Percentiles rank a stretch among this genome's conserved stretches.
These are phyloP conservation scores for Apiotrichum brassicae DNA, from an alignment of 1,284 basidiomycete species.

Conservation along the genomic window DNA sequence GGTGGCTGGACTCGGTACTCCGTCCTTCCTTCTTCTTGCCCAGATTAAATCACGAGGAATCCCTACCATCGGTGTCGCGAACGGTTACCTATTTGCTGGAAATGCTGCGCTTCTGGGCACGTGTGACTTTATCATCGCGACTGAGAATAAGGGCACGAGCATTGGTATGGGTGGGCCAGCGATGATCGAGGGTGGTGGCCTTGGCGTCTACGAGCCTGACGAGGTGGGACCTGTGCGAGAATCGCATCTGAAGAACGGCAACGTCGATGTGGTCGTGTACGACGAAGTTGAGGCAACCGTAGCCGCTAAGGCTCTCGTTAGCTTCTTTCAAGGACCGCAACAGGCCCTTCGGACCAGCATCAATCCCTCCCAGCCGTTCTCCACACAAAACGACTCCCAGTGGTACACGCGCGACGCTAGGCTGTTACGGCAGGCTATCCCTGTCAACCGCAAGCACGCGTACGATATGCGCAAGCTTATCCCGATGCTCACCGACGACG, in stretches of 20 bases:
- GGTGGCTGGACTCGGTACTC: conserved; percentile 12
- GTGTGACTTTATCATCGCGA: conserved; percentile 17
- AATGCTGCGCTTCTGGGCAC: conserved; percentile 14
- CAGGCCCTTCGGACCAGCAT: background rate
- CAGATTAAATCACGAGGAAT: conserved; percentile 17
- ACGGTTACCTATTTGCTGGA: conserved; percentile 17
- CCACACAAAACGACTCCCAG: background rate
- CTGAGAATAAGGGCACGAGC: conserved; percentile 10
- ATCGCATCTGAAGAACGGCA: conserved; percentile 16
- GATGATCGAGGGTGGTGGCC: conserved; percentile 18
- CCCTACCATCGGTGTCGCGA: conserved; percentile 16
- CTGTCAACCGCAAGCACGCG: conserved; percentile 15
- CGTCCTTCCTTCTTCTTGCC: conserved; percentile 12
- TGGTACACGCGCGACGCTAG: conserved; percentile 9
- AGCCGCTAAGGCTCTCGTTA: conserved; percentile 13
- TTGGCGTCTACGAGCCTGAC: conserved; percentile 13
- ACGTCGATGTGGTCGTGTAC: conserved; percentile 16
- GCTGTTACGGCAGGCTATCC: conserved; percentile 17
- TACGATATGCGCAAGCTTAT: conserved; percentile 17
- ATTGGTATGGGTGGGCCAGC: conserved; percentile 20
- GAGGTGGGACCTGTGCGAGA: conserved; percentile 14
- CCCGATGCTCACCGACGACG: conserved; percentile 16
- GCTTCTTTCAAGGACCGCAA: conserved; percentile 11
- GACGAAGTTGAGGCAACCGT: conserved; percentile 16
- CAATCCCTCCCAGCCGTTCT: background rate